Evolutionary conservation across 164 flowering plant genomes (phyloP).

Genomic region (Hamamelis virginiana): DNA sequence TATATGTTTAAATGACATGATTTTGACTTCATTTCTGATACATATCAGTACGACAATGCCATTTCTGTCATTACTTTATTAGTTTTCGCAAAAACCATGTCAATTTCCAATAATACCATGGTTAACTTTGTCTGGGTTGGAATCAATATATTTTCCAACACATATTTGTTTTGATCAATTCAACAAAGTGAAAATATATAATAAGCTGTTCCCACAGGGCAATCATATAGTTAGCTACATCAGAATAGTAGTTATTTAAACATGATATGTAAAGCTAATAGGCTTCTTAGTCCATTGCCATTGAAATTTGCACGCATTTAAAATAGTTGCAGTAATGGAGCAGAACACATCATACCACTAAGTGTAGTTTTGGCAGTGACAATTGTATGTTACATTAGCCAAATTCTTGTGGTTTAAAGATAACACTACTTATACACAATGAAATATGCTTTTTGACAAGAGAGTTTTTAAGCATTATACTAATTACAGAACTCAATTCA

Average conservation of each 20-base stretch:
- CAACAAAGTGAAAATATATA: too few species aligned
- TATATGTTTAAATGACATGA: too few species aligned
- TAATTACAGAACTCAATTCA: background rate
- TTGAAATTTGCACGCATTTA: background rate
- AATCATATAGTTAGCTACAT: background rate
- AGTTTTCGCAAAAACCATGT: too few species aligned
- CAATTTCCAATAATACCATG: too few species aligned
- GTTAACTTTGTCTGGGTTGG: too few species aligned
- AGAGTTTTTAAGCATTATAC: background rate
- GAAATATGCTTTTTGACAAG: background rate
- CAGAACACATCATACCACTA: background rate
- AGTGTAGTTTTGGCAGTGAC: background rate
- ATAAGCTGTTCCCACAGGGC: too few species aligned
- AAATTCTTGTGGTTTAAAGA: background rate
- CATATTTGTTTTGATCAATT: background rate
- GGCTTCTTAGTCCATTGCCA: background rate
- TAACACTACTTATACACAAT: background rate
- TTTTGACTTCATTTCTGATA: too few species aligned
- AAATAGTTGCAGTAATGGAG: background rate
- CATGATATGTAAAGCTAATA: background rate
- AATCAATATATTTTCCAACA: too few species aligned
- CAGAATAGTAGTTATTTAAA: background rate
- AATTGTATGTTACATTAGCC: background rate
- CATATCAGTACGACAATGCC: too few species aligned
- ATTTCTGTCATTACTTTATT: too few species aligned